Percentiles rank a stretch among this genome's conserved stretches.
Evolutionary conservation across 371 early-diverging fungal species (phyloP).

Genomic region (Globomyces sp.): DNA sequence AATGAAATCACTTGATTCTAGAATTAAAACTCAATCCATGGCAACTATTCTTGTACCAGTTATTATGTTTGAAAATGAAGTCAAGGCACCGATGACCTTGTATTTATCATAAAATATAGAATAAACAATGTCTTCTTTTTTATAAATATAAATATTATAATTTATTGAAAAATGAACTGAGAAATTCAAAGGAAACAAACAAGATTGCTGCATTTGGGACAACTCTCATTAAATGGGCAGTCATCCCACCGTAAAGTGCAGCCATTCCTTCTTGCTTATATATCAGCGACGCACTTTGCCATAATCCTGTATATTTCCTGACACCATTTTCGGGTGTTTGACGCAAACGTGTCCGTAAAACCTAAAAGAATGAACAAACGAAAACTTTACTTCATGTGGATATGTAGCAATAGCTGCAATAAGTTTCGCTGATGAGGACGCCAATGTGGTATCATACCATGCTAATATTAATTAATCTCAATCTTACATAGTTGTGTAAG

Average conservation of each 20-base stretch:
- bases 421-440: constrained; percentile 85
- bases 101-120: background rate
- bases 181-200: constrained; percentile 88
- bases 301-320: constrained; percentile 77
- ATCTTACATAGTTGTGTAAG: too few relatives aligned
- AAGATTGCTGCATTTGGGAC: constrained; percentile 96
- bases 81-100: background rate
- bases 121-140: background rate
- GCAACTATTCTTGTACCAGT: too few relatives aligned
- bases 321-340: constrained; percentile 60
- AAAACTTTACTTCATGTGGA: constrained; percentile 47
- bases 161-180: constrained; percentile 1
- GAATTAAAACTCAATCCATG: too few relatives aligned
- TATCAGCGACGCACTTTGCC: constrained; percentile 68
- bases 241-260: constrained; percentile 92
- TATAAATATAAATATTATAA: constrained; percentile 1
- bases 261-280: constrained; percentile 80
- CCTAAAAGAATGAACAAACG: constrained; percentile 43
- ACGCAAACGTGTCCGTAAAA: constrained; percentile 81
- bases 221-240: constrained; percentile 89
- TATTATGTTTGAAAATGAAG: too few relatives aligned
- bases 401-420: constrained; percentile 85
- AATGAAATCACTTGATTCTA: too few relatives aligned
- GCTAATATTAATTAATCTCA: background rate
- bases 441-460: constrained; percentile 63